These are phyloP conservation scores for Ganoderma boninense DNA, from an alignment of 1,284 basidiomycete genomes.

Conservation along the genomic window DNA sequence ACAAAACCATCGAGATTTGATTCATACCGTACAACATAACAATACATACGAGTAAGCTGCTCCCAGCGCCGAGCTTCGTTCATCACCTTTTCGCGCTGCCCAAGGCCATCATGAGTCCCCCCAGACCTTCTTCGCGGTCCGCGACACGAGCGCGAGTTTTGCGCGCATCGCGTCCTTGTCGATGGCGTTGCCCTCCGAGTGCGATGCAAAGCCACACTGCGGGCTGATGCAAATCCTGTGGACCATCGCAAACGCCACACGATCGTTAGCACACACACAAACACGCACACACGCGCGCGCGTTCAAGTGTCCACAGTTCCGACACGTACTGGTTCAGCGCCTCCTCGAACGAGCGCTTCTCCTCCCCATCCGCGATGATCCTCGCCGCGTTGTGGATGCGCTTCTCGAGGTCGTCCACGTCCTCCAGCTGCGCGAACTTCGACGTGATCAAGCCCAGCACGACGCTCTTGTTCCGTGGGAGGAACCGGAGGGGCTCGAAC, in stretches of 20 bases:
- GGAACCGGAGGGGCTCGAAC: conserved; percentile 71
- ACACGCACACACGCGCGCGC: no score
- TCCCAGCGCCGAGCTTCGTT: no score
- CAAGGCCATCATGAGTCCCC: conserved; percentile 20
- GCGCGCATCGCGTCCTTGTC: conserved; percentile 59
- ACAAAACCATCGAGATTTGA: not conserved
- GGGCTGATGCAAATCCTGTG: conserved; percentile 73
- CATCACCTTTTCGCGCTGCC: no score
- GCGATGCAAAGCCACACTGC: conserved; percentile 81
- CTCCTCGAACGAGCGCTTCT: conserved; percentile 58
- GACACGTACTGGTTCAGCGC: conserved; percentile 66
- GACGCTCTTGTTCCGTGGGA: conserved; percentile 73
- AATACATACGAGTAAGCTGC: not conserved
- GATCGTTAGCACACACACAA: conserved; percentile 4
- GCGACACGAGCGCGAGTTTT: conserved; percentile 61
- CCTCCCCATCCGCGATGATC: conserved; percentile 59
- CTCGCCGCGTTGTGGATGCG: conserved; percentile 74
- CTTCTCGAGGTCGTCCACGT: conserved; percentile 61
- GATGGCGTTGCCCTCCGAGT: conserved; percentile 70
- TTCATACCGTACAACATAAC: not conserved
- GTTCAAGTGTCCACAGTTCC: no score
- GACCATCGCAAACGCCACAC: no score
- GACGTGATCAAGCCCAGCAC: conserved; percentile 81
- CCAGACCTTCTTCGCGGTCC: conserved; percentile 65
- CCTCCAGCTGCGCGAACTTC: conserved; percentile 74